These are phyloP conservation scores for Sporothrix curviconia DNA, from an alignment of 2,329 filamentous ascomycete genomes.

Conservation along the genomic window DNA sequence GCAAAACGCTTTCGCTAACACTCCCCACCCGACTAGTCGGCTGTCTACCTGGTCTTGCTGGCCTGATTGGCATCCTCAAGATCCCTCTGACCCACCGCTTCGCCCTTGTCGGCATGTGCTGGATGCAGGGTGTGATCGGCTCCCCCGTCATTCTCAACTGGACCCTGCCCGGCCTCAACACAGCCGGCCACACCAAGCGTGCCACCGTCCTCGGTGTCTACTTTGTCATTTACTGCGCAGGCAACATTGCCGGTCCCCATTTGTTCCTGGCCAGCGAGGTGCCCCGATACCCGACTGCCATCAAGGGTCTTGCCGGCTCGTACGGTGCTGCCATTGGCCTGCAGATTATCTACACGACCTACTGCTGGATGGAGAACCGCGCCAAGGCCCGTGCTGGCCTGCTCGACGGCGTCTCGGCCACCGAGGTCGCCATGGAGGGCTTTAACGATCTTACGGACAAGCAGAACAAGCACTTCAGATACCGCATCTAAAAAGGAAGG, in stretches of 20 bases:
- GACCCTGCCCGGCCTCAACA: constrained; percentile 42
- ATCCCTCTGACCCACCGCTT: constrained; percentile 39
- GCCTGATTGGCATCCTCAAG: constrained; percentile 43
- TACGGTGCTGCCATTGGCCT: constrained; percentile 17
- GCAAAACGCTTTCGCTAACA: no score
- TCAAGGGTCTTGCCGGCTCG: constrained; percentile 16
- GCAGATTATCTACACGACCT: constrained; percentile 15
- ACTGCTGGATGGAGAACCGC: constrained; percentile 15
- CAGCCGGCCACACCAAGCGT: constrained; percentile 46
- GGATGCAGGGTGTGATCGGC: constrained; percentile 45
- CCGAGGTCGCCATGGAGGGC: constrained; percentile 15
- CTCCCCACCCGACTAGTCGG: constrained; percentile 14
- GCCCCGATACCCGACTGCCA: constrained; percentile 17
- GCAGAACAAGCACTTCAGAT: constrained; percentile 19
- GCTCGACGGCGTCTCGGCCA: background rate
- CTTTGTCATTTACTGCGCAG: constrained; percentile 24
- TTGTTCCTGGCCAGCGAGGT: constrained; percentile 16
- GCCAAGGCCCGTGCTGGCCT: constrained; percentile 13
- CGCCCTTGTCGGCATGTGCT: constrained; percentile 45
- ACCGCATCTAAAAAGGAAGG: constrained; percentile 8
- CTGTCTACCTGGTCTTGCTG: constrained; percentile 30
- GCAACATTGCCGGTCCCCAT: constrained; percentile 19
- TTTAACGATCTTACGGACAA: constrained; percentile 19
- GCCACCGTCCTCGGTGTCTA: constrained; percentile 42
- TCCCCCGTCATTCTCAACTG: constrained; percentile 45